Evolutionary conservation across 2,329 filamentous ascomycete species (phyloP), one percentile per base, ranked within the genome.

Genomic region (Hymenotorrendiella dingleyae): DNA sequence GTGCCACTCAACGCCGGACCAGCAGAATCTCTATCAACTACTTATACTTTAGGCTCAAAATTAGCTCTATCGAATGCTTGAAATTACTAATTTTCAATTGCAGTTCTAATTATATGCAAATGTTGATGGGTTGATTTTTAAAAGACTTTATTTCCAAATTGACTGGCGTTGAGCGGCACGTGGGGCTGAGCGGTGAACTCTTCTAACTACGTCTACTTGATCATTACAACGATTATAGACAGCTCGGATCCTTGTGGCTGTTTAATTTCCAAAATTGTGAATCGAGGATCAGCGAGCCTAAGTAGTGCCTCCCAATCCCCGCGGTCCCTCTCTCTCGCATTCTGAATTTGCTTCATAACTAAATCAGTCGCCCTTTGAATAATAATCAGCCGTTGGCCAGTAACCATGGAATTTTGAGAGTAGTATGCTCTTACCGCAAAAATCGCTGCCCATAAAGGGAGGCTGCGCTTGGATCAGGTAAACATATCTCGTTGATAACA

Each of bases 301-400:
- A 64, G 50, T 16, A 64, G 34, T 1, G 46, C 38, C 20, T 43
- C 54, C 58, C 59, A 64, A 16, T 63, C 61, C 1, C 48, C 52
- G 19, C 57, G 26, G 17, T 58, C 57, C 16, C 62, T 45, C 39
- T 65, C 62, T 19, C 36, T 39, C 12, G 42, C 42, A 21, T 44
- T 44, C 16, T 72, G 72, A 10, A 74, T 52, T 5, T 66, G 65
- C 67, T 74, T 69, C 65, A 76, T 68, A 30, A 68, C 62, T 47
- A 77, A 42, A 56, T 76, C 72, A 12, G 9, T 66, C 72, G 43
- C 54, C 76, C 71, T 14, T 24, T 30, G 8, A 37, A 22, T 24
- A 36, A 35, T 20, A 11, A 17, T n/a, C 4, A 33, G 16, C 27
- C 21, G 8, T 26, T 24, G 16, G n/a, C 17, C 5, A 22, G 21